Evolutionary conservation across 139 green algal species (phyloP).

Genomic region (Picochlorum sp.): DNA sequence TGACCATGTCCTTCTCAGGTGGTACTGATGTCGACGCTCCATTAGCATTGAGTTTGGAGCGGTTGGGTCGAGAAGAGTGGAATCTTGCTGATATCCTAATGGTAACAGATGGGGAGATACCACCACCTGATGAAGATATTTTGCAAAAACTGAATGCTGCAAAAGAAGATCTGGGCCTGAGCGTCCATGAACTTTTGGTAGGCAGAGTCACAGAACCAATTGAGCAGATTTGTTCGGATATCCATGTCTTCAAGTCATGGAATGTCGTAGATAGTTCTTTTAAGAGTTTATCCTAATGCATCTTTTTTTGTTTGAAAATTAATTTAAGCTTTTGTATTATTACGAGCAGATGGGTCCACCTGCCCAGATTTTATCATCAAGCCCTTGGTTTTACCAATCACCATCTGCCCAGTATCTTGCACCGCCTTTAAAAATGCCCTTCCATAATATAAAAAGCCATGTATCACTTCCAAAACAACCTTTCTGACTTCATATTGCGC

Average conservation of each 20-base stretch:
- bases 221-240: conserved; percentile 65
- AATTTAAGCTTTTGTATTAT: not conserved
- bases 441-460: not conserved
- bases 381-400: not conserved
- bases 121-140: conserved; percentile 44
- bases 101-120: conserved; percentile 89
- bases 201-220: conserved; percentile 55
- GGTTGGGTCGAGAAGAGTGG: conserved; percentile 61
- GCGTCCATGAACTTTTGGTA: conserved; percentile 84
- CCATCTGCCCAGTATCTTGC: not conserved
- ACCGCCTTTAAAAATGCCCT: not conserved
- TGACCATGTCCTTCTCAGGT: conserved; percentile 53
- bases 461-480: not conserved
- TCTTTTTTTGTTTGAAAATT: not conserved
- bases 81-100: conserved; percentile 81
- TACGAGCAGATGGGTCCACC: not conserved
- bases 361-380: not conserved
- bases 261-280: conserved; percentile 41
- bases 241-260: conserved; percentile 85
- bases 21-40: conserved; percentile 60
- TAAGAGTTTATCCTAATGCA: not conserved
- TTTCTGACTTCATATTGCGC: not conserved
- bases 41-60: conserved; percentile 63
- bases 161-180: conserved; percentile 53
- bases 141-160: conserved; percentile 29